A percentile compares a stretch with the other conserved stretches of the same genome.
Conservation (phyloP, 129 eudicot species). For the carrot (Daucus carota) region DH1_v3.0 NC_030384.2:21478501-21479000, state of each 20-base stretch:
- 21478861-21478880: neutral
- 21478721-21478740: neutral
- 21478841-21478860: neutral
- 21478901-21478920: neutral
- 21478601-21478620: conserved; percentile 73
- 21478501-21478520: conserved; percentile 64
- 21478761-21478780: too few relatives aligned
- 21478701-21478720: neutral
- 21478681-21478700: neutral
- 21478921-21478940: neutral
- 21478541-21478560: conserved; percentile 72
- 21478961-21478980: neutral
- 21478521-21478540: conserved; percentile 59
- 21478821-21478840: neutral
- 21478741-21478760: too few relatives aligned
- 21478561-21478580: conserved; percentile 63
- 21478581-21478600: conserved; percentile 73
- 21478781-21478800: too few relatives aligned
- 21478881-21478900: neutral
- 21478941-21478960: neutral
- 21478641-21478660: conserved; percentile 1
- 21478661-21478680: neutral
- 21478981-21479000: neutral
- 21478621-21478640: conserved; percentile 41
- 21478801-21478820: neutral